A percentile compares a stretch with the other conserved stretches of the same genome.
phyloP scores from a whole-genome alignment of 225 moss, liverwort and hornwort species.

The Sphagnum tenellum region DNA sequence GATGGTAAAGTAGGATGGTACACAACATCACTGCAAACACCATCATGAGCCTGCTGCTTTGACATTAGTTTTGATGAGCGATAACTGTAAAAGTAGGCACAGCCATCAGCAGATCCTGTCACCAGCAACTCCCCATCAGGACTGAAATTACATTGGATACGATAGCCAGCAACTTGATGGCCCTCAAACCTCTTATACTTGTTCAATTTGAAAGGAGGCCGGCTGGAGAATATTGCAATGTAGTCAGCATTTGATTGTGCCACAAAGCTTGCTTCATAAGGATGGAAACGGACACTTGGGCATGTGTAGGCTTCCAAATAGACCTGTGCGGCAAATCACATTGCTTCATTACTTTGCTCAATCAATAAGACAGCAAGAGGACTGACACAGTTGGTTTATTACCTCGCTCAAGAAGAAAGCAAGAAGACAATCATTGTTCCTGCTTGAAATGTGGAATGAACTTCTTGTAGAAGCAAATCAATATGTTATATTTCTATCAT shows the following conservation, averaged over 20 bases:
- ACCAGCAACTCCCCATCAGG: constrained; percentile 74
- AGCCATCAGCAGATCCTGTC: constrained; percentile 84
- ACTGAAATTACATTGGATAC: constrained; percentile 83
- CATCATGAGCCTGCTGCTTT: constrained; percentile 41
- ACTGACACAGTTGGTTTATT: no score
- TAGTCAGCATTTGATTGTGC: constrained; percentile 89
- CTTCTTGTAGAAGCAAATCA: no score
- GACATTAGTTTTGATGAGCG: constrained; percentile 56
- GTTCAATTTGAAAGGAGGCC: constrained; percentile 80
- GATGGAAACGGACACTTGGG: constrained; percentile 88
- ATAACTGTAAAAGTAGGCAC: constrained; percentile 62
- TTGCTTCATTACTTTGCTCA: no score
- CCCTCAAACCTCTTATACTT: constrained; percentile 73
- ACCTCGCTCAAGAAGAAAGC: no score
- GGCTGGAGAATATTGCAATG: constrained; percentile 87
- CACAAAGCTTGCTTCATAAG: constrained; percentile 69
- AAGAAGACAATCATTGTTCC: no score
- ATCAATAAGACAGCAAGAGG: no score
- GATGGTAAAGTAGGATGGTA: constrained; percentile 84
- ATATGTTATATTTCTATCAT: no score
- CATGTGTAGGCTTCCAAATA: constrained; percentile 93
- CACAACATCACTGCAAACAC: constrained; percentile 65
- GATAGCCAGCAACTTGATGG: constrained; percentile 84
- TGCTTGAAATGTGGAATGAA: no score
- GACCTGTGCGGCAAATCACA: constrained; percentile 28